These are phyloP conservation scores for Cryptococcus floricola DNA, from an alignment of 1,284 basidiomycete species.

Conservation along the genomic window DNA sequence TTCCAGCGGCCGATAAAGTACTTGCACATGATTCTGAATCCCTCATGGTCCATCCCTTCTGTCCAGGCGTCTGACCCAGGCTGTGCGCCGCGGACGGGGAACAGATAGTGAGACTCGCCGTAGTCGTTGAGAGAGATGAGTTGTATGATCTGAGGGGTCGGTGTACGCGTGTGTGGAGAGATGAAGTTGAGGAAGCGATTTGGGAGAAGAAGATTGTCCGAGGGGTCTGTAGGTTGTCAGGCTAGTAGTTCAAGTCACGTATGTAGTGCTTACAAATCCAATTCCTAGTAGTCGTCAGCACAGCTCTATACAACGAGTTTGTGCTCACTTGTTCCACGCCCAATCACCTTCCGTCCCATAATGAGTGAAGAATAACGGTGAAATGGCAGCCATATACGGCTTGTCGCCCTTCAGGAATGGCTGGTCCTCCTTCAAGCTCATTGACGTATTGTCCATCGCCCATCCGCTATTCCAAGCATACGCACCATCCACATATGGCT, in stretches of 20 bases:
- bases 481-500: constrained; percentile 36
- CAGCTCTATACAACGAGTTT: constrained; percentile 42
- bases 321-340: constrained; percentile 46
- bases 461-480: constrained; percentile 49
- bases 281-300: neutral
- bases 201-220: constrained; percentile 47
- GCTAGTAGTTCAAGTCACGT: neutral
- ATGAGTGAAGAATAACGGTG: constrained; percentile 61
- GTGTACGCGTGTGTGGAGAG: constrained; percentile 6
- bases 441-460: constrained; percentile 34
- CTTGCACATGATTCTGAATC: constrained; percentile 40
- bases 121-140: constrained; percentile 50
- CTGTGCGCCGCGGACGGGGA: constrained; percentile 43
- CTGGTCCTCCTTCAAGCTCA: constrained; percentile 29
- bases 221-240: constrained; percentile 30
- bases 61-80: constrained; percentile 47
- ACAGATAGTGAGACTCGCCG: constrained; percentile 47
- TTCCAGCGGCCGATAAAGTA: constrained; percentile 37
- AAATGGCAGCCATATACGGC: constrained; percentile 61
- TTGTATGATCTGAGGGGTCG: constrained; percentile 43
- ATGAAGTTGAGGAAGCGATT: neutral
- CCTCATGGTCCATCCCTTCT: constrained; percentile 40
- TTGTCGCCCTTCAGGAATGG: constrained; percentile 42
- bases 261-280: neutral
- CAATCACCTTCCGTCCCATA: constrained; percentile 46